phyloP scores from a whole-genome alignment of 2,329 filamentous ascomycete genomes.

The Colletotrichum horii region DNA sequence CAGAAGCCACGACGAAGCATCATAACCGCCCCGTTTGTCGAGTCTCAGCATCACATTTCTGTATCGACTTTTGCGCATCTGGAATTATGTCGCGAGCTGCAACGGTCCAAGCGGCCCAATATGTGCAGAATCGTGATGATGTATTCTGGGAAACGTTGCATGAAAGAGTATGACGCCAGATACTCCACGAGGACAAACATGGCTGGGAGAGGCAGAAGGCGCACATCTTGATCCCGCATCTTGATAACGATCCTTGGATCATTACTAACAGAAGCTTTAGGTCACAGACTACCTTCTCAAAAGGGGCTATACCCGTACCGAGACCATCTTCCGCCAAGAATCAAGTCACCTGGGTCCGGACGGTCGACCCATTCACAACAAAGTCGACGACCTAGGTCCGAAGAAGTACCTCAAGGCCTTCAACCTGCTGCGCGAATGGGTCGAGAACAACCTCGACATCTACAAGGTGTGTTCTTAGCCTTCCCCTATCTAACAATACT shows the following conservation, averaged over 20 bases:
- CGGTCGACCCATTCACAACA: slow-evolving; percentile 73
- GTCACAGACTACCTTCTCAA: slow-evolving; percentile 95
- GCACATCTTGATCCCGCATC: no score
- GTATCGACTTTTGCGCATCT: not conserved
- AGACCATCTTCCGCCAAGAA: slow-evolving; percentile 90
- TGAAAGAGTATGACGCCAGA: not conserved
- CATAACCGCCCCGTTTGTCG: not conserved
- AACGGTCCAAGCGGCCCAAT: not conserved
- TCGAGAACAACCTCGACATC: slow-evolving; percentile 89
- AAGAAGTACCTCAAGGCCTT: slow-evolving; percentile 81
- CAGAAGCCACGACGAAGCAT: not conserved
- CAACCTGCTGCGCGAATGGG: slow-evolving; percentile 77
- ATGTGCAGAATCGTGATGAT: not conserved
- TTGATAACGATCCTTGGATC: not conserved
- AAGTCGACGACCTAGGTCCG: slow-evolving; percentile 72
- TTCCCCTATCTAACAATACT: slow-evolving; percentile 18
- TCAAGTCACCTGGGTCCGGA: slow-evolving; percentile 83
- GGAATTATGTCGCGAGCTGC: not conserved
- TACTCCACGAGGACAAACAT: not conserved
- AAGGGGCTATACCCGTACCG: slow-evolving; percentile 91
- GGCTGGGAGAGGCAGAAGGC: not conserved
- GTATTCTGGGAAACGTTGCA: not conserved
- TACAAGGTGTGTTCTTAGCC: slow-evolving; percentile 71
- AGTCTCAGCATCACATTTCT: not conserved
- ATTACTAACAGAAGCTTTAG: slow-evolving; percentile 34